Base-by-base conservation (phyloP, 352 stramenopile genomes). In the Aphanomyces astaci region DNA sequence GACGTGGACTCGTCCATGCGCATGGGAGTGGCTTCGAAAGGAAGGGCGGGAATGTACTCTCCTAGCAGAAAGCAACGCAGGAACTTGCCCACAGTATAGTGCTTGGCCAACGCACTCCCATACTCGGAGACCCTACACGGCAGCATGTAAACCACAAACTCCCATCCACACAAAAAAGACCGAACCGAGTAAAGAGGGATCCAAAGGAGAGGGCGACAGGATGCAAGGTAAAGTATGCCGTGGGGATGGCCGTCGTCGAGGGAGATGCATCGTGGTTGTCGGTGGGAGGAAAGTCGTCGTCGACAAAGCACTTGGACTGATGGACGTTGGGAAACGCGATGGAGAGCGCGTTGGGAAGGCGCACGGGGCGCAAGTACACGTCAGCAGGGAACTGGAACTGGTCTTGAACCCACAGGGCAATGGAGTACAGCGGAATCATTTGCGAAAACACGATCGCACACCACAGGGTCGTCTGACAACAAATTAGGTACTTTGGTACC, bases 1-100 rank as follows among this genome's bases (percentile, higher is more conserved):
- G 56, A 65, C 2, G 56, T 24, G 13, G 56, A 51, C 56, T 46
- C n/a, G 7, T 28, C 32, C 22, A 52, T 32, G 13, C 56, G 39
- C 56, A 65, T 49, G 32, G 56, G 36, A n/a, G 56, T 65, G 31
- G 30, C 39, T 10, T 27, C 36, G 36, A 65, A 65, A 1, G 56
- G 33, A 17, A 65, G 25, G n/a, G 56, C 56, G 11, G 56, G 36
- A 39, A 65, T 65, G 56, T 65, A 65, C 56, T 65, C 56, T 10
- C 56, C 56, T 0, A 65, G 27, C 33, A 65, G 39, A 27, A 65
- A 65, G 56, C 56, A 65, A 7, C 56, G 56, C 33, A 65, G 24
- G 36, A 65, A 65, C 40, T 65, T 65, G 36, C 36, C 56, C 11
- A 65, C 56, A 13, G 56, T 65, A 22, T 65, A 65, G 56, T 65